Evolutionary conservation across 306 rosid species (phyloP).

Genomic region (Castanospermum australe): DNA sequence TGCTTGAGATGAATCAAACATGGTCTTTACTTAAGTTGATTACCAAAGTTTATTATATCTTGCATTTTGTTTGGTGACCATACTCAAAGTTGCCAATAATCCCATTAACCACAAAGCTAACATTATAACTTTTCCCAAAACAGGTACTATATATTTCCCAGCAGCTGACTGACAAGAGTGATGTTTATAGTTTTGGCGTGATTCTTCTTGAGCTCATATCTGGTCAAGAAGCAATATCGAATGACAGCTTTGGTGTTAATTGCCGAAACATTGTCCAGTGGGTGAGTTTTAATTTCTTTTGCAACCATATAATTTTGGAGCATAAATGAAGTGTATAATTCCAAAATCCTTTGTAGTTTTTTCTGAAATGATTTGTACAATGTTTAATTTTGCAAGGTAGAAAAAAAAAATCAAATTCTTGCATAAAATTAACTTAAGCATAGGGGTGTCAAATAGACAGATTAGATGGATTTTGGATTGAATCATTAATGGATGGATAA

Average conservation of each 20-base stretch:
- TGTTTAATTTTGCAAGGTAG: background rate
- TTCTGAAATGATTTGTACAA: background rate
- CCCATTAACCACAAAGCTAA: background rate
- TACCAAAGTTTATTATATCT: background rate
- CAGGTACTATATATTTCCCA: slow-evolving; percentile 96
- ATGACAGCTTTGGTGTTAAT: slow-evolving; percentile 84
- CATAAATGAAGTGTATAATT: background rate
- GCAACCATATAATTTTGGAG: background rate
- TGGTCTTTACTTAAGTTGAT: background rate
- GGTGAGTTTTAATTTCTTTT: slow-evolving; percentile 57
- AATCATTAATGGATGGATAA: too few species aligned
- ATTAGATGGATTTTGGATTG: too few species aligned
- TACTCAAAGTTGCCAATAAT: background rate
- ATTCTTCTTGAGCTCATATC: slow-evolving; percentile 98
- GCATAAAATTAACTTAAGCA: background rate
- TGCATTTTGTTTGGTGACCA: background rate
- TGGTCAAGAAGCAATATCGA: slow-evolving; percentile 98
- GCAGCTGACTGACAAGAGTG: slow-evolving; percentile 96
- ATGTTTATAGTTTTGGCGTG: slow-evolving; percentile 91
- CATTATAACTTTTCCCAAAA: background rate
- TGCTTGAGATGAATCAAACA: background rate
- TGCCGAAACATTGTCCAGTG: slow-evolving; percentile 95
- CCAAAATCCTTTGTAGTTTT: background rate
- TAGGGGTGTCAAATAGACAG: too few species aligned
- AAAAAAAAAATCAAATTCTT: background rate